phyloP scores from a whole-genome alignment of 2,329 filamentous ascomycete genomes.

The Sarocladium oryzae region DNA sequence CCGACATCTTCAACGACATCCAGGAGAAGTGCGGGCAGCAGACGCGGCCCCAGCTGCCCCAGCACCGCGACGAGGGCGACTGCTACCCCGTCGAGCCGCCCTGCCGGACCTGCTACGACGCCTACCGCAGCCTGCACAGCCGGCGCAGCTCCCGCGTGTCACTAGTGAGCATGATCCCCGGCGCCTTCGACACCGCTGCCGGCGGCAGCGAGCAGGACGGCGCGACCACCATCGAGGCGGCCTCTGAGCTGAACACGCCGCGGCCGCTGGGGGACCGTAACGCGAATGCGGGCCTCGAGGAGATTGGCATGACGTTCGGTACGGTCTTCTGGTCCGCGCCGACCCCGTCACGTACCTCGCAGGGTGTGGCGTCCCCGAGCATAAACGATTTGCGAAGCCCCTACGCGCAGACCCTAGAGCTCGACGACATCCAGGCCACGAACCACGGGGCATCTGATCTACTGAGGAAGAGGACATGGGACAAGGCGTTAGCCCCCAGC shows the following conservation, averaged over 20 bases:
- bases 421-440: conserved; percentile 22
- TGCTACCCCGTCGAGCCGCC: conserved; percentile 33
- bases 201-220: conserved; percentile 26
- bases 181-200: conserved; percentile 20
- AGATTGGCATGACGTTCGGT: conserved; percentile 22
- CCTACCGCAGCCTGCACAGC: conserved; percentile 32
- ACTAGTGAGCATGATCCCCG: conserved; percentile 32
- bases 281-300: conserved; percentile 15
- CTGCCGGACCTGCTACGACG: conserved; percentile 35
- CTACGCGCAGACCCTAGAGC: conserved; percentile 29
- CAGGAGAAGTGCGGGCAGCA: conserved; percentile 36
- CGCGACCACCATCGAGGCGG: conserved; percentile 29
- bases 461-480: background rate
- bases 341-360: conserved; percentile 15
- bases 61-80: conserved; percentile 33
- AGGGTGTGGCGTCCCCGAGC: conserved; percentile 22
- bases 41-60: conserved; percentile 32
- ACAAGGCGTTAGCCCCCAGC: background rate
- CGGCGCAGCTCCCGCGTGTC: conserved; percentile 36
- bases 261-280: conserved; percentile 22
- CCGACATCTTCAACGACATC: conserved; percentile 39
- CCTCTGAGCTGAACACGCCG: conserved; percentile 37
- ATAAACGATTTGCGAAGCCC: conserved; percentile 29
- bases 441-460: background rate
- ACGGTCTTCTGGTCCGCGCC: conserved; percentile 16